phyloP scores from a whole-genome alignment of 805 yeast species.

The Schizosaccharomyces lindneri region DNA sequence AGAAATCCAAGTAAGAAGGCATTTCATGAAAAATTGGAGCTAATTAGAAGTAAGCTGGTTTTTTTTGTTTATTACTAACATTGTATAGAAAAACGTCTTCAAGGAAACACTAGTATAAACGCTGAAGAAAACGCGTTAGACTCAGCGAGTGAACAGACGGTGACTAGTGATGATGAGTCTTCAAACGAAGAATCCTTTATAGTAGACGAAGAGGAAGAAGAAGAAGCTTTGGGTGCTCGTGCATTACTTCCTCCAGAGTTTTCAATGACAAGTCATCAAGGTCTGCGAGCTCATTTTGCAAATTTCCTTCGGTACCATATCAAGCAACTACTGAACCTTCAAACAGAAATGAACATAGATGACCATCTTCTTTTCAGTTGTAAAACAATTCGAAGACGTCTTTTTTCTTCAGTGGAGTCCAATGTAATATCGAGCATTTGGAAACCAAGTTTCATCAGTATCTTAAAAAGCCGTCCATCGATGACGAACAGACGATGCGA shows the following conservation, averaged over 20 bases:
- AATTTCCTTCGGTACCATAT: background rate
- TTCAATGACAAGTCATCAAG: background rate
- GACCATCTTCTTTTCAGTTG: background rate
- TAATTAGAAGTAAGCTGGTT: background rate
- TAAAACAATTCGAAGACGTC: background rate
- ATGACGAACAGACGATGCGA: background rate
- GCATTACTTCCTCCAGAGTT: background rate
- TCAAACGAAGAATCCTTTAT: background rate
- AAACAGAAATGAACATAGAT: background rate
- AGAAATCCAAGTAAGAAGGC: background rate
- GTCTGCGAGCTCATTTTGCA: background rate
- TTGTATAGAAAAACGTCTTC: background rate
- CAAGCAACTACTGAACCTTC: background rate
- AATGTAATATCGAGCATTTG: background rate
- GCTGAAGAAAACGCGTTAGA: background rate
- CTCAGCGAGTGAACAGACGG: background rate
- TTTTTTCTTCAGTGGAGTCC: background rate
- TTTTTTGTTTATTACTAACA: background rate
- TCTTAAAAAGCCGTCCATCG: background rate
- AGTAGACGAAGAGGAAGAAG: background rate
- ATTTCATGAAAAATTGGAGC: background rate
- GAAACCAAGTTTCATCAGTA: background rate
- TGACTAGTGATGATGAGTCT: background rate
- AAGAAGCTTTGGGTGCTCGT: background rate
- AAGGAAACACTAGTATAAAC: background rate